Evolutionary conservation across 176 grass and related monocot genomes (phyloP), one percentile per base, ranked within the genome.

Genomic region (Carex myosuroides): DNA sequence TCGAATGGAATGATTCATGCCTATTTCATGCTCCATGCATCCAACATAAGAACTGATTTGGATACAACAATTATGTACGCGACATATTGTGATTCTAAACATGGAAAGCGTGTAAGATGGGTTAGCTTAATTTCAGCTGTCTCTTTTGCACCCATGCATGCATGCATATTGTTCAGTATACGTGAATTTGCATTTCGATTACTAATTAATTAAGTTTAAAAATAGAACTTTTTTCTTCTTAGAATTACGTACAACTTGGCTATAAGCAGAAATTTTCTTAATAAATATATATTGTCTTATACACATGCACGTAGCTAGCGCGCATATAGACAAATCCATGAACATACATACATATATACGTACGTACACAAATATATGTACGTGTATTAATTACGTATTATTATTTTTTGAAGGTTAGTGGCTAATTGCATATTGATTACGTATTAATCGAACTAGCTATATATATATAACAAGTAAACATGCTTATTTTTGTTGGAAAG

Each of bases 31-130:
- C 68, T 46, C 8, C 37, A 44, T 76, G 12, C 22, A 76, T 57
- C 24, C 1, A 78, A 56, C 73, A 57, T 6, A 30, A 56, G 46
- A 78, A 78, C 73, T 57, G 73, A 52, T 78, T 33, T 57, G 52
- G 73, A 78, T 78, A 56, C 72, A 76, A 55, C 48, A 48, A 76
- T 76, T 54, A 53, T 53, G 70, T 74, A 73, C 41, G 44, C n/a
- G n/a, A 52, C 24, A 76, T 32, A 18, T 77, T 78, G 50, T 57
- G 13, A 57, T 77, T 77, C 73, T 78, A 78, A 56, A 57, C 73
- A 78, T 78, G 73, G 73, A 78, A 78, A 78, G 73, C 73, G 73
- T 57, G 73, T 78, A 57, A 52, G 68, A 71, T 71, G 68, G 3
- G 39, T 71, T 44, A n/a, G 26, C 5, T 75, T 50, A 50, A 50